Conservation (phyloP, 1,139 yeast species). For the Sugiyamaella xylanicola region DNA sequence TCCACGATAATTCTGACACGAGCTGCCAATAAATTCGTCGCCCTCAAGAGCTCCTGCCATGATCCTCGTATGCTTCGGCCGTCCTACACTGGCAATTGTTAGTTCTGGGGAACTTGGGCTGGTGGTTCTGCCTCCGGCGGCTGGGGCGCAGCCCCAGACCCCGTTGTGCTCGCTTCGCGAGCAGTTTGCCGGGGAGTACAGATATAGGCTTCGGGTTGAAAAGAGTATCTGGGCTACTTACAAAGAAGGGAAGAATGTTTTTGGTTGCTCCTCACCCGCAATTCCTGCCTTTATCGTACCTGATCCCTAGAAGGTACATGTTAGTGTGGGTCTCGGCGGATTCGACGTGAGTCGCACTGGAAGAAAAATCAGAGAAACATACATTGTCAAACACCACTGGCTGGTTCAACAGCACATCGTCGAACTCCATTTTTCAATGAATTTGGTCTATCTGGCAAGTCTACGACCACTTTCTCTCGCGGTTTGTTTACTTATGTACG, state of each 20-base stretch:
- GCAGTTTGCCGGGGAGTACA: constrained; percentile 28
- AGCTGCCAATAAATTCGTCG: constrained; percentile 67
- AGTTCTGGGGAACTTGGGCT: background rate
- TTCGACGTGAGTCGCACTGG: no score
- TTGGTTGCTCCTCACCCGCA: constrained; percentile 88
- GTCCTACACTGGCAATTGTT: constrained; percentile 57
- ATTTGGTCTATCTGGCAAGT: background rate
- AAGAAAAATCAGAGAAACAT: no score
- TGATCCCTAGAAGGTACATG: constrained; percentile 62
- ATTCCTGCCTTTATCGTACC: constrained; percentile 87
- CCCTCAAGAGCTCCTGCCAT: constrained; percentile 80
- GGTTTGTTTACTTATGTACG: background rate
- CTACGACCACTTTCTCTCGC: background rate
- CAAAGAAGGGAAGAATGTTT: constrained; percentile 52
- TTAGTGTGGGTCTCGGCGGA: constrained; percentile 5
- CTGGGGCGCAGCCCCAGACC: constrained; percentile 2
- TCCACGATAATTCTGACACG: constrained; percentile 77
- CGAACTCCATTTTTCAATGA: constrained; percentile 42
- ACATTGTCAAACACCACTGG: constrained; percentile 87
- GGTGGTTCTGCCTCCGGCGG: background rate
- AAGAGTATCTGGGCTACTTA: constrained; percentile 34
- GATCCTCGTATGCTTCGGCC: constrained; percentile 78
- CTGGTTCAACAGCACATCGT: constrained; percentile 59
- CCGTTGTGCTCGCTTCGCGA: background rate
- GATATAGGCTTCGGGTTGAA: background rate